Evolutionary conservation across 148 eudicot species (phyloP).

Genomic region (Pharnaceum exiguum): DNA sequence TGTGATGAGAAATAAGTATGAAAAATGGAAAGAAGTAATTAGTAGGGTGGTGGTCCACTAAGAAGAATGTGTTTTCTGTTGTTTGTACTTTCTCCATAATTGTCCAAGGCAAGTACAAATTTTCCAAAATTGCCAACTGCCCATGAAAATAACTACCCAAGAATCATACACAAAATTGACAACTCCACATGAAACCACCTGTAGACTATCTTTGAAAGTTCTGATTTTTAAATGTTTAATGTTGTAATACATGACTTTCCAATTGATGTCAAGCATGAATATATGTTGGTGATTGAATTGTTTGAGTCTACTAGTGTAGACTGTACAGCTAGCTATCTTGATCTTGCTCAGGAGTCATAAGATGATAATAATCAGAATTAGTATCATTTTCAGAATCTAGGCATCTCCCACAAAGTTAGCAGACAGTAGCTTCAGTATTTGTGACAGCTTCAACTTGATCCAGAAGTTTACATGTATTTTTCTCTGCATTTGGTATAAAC

Average conservation of each 20-base stretch:
- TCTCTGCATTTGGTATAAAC: neutral
- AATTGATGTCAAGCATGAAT: too few relatives aligned
- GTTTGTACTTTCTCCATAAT: slow-evolving; percentile 10
- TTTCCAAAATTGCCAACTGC: too few relatives aligned
- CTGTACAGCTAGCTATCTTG: neutral
- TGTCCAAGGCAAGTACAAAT: neutral
- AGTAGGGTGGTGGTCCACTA: slow-evolving; percentile 1
- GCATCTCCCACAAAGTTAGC: neutral
- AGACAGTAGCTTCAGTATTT: neutral
- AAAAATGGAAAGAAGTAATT: neutral
- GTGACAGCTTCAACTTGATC: neutral
- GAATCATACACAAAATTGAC: too few relatives aligned
- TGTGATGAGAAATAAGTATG: neutral
- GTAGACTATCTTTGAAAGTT: too few relatives aligned
- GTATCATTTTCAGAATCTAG: neutral
- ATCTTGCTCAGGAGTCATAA: neutral
- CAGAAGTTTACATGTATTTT: neutral
- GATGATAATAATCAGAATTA: neutral
- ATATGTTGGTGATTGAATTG: neutral
- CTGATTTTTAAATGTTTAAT: too few relatives aligned
- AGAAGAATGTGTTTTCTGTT: neutral
- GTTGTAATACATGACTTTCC: too few relatives aligned
- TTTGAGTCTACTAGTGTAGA: neutral
- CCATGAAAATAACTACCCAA: too few relatives aligned
- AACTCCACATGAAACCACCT: too few relatives aligned